Conservation (phyloP, 75 land plant genomes). For the Picea glauca region DNA sequence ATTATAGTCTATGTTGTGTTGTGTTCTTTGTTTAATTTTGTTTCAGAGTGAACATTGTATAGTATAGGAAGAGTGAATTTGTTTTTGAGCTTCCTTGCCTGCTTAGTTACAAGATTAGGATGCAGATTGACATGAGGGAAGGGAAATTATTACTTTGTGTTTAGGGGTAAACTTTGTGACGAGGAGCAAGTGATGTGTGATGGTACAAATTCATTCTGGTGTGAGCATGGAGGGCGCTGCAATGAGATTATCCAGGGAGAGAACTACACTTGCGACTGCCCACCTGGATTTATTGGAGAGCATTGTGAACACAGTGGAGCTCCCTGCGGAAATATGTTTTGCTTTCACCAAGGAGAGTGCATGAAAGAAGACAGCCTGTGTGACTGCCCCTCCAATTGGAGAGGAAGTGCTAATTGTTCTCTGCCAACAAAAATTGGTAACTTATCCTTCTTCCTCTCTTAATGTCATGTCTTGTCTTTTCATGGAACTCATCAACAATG, state of each 20-base stretch:
- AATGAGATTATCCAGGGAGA: slow-evolving; percentile 40
- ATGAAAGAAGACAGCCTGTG: slow-evolving; percentile 13
- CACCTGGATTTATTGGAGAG: slow-evolving; percentile 29
- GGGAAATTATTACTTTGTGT: neutral
- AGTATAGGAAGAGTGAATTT: too few species aligned
- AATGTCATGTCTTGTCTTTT: neutral
- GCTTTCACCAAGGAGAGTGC: slow-evolving; percentile 50
- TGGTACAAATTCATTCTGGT: slow-evolving; percentile 39
- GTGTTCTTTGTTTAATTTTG: neutral
- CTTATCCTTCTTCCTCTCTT: neutral
- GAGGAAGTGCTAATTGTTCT: slow-evolving; percentile 45
- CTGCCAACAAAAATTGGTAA: slow-evolving; percentile 25
- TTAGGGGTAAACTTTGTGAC: slow-evolving; percentile 47
- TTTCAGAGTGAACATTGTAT: too few species aligned
- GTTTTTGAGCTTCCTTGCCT: too few species aligned
- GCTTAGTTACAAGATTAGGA: neutral
- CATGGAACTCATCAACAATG: neutral
- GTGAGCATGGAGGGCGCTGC: slow-evolving; percentile 37
- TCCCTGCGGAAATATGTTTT: slow-evolving; percentile 39
- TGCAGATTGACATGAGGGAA: neutral
- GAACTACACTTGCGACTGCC: slow-evolving; percentile 38
- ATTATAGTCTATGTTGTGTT: neutral
- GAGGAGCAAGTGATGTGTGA: slow-evolving; percentile 37
- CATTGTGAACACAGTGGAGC: slow-evolving; percentile 42
- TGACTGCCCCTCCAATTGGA: slow-evolving; percentile 41